phyloP scores from a whole-genome alignment of 257 asterid genomes.

The Lantana camara region DNA sequence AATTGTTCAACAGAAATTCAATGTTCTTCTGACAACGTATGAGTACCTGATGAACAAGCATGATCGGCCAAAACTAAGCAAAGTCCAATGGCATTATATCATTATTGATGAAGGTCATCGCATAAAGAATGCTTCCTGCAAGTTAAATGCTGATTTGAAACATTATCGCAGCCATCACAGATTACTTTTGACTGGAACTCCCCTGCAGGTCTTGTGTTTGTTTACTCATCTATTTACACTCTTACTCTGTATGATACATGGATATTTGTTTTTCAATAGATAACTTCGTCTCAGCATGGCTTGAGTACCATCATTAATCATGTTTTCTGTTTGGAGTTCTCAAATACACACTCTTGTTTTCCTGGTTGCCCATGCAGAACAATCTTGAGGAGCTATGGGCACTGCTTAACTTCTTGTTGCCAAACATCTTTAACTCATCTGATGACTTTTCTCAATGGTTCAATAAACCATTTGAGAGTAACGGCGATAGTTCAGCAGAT shows the following conservation, averaged over 20 bases:
- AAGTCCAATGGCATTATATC: constrained; percentile 91
- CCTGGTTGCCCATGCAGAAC: constrained; percentile 57
- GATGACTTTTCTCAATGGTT: constrained; percentile 99
- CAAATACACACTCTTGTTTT: constrained; percentile 18
- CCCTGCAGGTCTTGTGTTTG: constrained; percentile 73
- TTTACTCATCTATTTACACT: constrained; percentile 13
- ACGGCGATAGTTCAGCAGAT: constrained; percentile 87
- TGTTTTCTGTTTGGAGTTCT: constrained; percentile 25
- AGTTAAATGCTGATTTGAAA: constrained; percentile 95
- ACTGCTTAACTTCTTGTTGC: constrained; percentile 94
- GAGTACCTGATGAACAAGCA: constrained; percentile 99
- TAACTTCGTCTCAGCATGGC: background rate
- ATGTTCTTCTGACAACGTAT: constrained; percentile 92
- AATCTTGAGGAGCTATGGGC: constrained; percentile 99
- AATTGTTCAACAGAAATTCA: constrained; percentile 90
- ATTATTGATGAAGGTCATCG: constrained; percentile 99
- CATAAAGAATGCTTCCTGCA: constrained; percentile 99
- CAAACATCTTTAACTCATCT: constrained; percentile 94
- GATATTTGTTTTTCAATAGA: constrained; percentile 14
- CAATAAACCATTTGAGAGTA: constrained; percentile 95
- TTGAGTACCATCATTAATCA: background rate
- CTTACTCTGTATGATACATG: background rate
- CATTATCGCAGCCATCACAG: constrained; percentile 96
- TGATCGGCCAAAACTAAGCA: constrained; percentile 95
- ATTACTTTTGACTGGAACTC: constrained; percentile 97